Evolutionary conservation across 805 yeast genomes (phyloP), one percentile per base, ranked within the genome.

Genomic region (Scheffersomyces coipomensis): DNA sequence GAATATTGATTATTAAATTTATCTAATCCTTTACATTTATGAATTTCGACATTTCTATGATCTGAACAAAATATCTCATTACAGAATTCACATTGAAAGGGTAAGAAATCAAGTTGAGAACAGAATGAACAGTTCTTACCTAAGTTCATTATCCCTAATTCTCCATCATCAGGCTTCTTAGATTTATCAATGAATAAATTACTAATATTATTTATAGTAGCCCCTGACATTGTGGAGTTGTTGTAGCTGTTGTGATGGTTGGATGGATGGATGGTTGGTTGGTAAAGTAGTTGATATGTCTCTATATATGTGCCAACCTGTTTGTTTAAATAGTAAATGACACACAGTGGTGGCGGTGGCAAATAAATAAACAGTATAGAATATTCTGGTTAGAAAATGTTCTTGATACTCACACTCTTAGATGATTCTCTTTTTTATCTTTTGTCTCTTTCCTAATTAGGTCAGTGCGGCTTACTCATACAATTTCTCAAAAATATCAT

Each of bases 81-180:
- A 50, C 81, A 76, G 37, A 64, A 67, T 31, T 71, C 73, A 52
- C 86, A 81, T 13, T 56, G 56, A 51, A 70, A 80, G 13, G 86
- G 86, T 21, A 81, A 59, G 46, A 80, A 81, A 52, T 81, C 86
- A 5, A 79, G 59, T 44, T 64, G 66, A 33, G 70, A 62, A 52
- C 86, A 81, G 13, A 68, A 59, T 19, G 55, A 49, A 54, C 86
- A 81, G 49, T 78, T 77, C 41, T 71, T 57, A n/a, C 86, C 86
- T 5, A 81, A 70, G 34, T 81, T 75, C 56, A 81, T 60, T 45
- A 79, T 56, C 6, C 71, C 68, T 37, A 58, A 60, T 36, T 58
- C 56, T 8, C 12, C 30, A 30, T 50, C 54, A 44, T 36, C 39
- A 22, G 49, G 53, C 27, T 46, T 38, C 32, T 45, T 40, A 13